phyloP scores from a whole-genome alignment of 106 monocot species.

The Phalaenopsis aphrodite region DNA sequence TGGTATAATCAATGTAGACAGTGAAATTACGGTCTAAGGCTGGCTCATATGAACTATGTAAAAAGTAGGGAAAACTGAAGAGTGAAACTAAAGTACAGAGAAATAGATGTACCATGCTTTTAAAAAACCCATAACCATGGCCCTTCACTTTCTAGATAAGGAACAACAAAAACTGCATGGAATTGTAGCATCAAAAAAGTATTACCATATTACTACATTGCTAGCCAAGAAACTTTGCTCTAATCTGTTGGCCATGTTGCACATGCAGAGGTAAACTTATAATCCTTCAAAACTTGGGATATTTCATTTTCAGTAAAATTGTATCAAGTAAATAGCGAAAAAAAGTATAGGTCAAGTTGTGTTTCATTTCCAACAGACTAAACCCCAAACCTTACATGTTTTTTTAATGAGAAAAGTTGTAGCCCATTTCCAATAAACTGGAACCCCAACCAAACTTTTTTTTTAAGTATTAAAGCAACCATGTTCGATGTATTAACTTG shows the following conservation, averaged over 20 bases:
- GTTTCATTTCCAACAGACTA: neutral
- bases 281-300: neutral
- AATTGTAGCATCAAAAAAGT: neutral
- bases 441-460: neutral
- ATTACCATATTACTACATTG: neutral
- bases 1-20: neutral
- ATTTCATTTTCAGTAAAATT: neutral
- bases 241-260: neutral
- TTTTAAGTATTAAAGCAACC: neutral
- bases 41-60: neutral
- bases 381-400: too few relatives aligned
- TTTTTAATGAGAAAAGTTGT: too few relatives aligned
- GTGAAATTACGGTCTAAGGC: neutral
- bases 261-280: neutral
- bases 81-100: neutral
- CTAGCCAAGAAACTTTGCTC: neutral
- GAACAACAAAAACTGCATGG: neutral
- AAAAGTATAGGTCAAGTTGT: neutral
- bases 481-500: neutral
- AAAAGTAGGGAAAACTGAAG: neutral
- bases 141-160: neutral
- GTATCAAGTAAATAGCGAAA: neutral
- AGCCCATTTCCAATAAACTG: neutral
- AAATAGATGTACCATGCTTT: neutral
- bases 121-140: neutral